Evolutionary conservation across 2,329 filamentous ascomycete genomes (phyloP), one percentile per base, ranked within the genome.

Genomic region (Tolypocladium sp.): DNA sequence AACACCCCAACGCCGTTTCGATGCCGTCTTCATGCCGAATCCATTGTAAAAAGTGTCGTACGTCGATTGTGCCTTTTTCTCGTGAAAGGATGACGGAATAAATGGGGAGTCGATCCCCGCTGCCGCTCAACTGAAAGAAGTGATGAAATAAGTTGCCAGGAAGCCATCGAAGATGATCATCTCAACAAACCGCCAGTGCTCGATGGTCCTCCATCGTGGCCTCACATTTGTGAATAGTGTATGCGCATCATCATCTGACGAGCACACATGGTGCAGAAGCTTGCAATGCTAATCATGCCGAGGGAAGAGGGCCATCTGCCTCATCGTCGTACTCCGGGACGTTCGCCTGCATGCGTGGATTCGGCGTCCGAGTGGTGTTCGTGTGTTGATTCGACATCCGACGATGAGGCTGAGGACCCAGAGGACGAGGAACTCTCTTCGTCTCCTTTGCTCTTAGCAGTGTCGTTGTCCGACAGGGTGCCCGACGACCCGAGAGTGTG

Each of bases 401-500:
- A 59, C 15, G 75, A 76, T n/a, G 69, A 71, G 4, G 67, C 60
- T 17, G 70, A 68, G 2, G 65, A 67, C 27, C 58, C 58, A 5
- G 68, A 65, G 8, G 63, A 59, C 35, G 63, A 63, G 13, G 61
- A 69, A 2, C 69, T 69, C 46, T 73, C 74, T 27, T 70, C 72
- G 55, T 69, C 69, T 33, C 63, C 57, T 53, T 71, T 66, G 56
- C 65, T 66, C 59, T 71, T 69, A 58, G 71, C 73, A 55, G 66
- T 69, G 27, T 66, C 72, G 51, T 63, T 73, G 67, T 64, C 72
- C 5, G 71, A 69, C 6, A 80, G 65, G 35, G 78, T 73, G 27
- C 73, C 71, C 4, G 79, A 76, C 13, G 79, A 81, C 22, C 74
- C 70, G 61, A 79, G 71, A 65, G 77, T 78, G 58, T 72, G 73